Percentiles rank a stretch among this genome's conserved stretches.
These are phyloP conservation scores for Mitragyna speciosa DNA, from an alignment of 257 asterid genomes.

Conservation along the genomic window DNA sequence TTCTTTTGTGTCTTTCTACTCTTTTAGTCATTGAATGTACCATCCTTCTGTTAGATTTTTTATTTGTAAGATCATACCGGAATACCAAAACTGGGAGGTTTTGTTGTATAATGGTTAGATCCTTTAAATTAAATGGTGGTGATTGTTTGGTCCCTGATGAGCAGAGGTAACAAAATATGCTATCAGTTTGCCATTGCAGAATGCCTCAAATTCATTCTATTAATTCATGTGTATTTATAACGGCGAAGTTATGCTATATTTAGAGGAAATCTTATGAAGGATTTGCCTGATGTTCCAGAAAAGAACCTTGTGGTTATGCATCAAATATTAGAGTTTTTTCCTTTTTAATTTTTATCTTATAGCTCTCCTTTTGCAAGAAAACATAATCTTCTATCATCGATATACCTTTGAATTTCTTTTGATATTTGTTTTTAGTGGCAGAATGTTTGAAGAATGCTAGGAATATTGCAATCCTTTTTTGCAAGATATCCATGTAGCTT, in stretches of 20 bases:
- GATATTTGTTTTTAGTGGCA: background rate
- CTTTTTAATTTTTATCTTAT: no score
- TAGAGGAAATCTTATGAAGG: background rate
- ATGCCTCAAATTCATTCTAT: background rate
- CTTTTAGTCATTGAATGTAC: background rate
- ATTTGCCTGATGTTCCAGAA: background rate
- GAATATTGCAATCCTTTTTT: background rate
- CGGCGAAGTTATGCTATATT: background rate
- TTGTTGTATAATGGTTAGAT: background rate
- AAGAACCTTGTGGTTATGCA: background rate
- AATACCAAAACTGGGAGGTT: background rate
- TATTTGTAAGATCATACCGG: background rate
- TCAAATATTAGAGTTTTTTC: background rate
- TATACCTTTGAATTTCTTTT: background rate
- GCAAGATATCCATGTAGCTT: background rate
- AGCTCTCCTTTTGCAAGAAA: background rate
- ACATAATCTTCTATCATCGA: no score
- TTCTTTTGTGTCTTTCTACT: background rate
- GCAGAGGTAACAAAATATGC: background rate
- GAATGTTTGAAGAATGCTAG: background rate
- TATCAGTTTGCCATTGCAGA: background rate
- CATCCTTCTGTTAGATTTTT: background rate
- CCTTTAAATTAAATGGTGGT: background rate
- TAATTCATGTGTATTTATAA: background rate
- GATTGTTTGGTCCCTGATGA: background rate